Percentiles rank a stretch among this genome's conserved stretches.
These are phyloP conservation scores for Spirogloea muscicola DNA, from an alignment of 139 green algal genomes.

Conservation along the genomic window DNA sequence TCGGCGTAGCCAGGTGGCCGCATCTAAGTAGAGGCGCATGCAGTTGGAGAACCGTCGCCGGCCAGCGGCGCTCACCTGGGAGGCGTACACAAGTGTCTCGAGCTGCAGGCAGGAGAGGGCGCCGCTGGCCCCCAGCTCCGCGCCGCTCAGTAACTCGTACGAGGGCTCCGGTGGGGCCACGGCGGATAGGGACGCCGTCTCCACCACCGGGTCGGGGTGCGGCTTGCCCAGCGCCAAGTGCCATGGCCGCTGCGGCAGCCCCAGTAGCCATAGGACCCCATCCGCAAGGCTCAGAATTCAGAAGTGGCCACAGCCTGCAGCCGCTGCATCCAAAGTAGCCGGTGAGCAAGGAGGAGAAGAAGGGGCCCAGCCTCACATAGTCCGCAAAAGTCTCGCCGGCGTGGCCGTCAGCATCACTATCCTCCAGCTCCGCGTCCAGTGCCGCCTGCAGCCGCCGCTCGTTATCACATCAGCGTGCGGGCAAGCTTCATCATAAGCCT, in stretches of 20 bases:
- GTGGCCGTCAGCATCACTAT: slow-evolving; percentile 23
- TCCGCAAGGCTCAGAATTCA: background rate
- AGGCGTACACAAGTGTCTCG: slow-evolving; percentile 47
- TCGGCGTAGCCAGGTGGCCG: no score
- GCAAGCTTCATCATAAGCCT: no score
- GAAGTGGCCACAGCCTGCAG: background rate
- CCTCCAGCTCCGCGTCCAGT: slow-evolving; percentile 25
- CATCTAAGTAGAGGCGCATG: no score
- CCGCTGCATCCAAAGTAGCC: background rate
- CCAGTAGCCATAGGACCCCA: background rate
- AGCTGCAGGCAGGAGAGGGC: slow-evolving; percentile 45
- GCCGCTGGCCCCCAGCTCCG: slow-evolving; percentile 2
- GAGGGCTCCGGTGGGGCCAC: slow-evolving; percentile 45
- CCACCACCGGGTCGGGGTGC: slow-evolving; percentile 51
- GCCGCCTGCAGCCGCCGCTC: no score
- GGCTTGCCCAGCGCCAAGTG: slow-evolving; percentile 14
- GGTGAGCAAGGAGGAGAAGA: background rate
- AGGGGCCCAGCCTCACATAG: slow-evolving; percentile 17
- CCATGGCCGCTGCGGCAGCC: background rate
- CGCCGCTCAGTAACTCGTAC: slow-evolving; percentile 30
- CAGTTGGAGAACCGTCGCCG: no score
- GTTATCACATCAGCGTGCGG: no score
- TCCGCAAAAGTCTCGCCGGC: slow-evolving; percentile 30
- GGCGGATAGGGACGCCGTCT: slow-evolving; percentile 46
- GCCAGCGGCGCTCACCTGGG: slow-evolving; percentile 25